These are phyloP conservation scores for Apiotrichum siamense DNA, from an alignment of 1,284 basidiomycete genomes.

Conservation along the genomic window DNA sequence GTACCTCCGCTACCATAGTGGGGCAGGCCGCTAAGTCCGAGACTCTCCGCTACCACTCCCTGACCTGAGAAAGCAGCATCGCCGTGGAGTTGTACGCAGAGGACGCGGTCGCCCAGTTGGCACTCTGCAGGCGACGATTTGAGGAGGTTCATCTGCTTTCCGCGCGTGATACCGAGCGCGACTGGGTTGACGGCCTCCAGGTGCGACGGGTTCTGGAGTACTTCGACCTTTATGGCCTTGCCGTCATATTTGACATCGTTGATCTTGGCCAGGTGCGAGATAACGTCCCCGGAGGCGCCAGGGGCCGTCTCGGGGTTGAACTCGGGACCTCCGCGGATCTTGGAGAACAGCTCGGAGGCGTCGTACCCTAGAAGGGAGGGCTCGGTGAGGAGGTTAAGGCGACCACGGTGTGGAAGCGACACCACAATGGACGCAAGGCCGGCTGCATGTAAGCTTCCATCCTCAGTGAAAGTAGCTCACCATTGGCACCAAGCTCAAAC, in stretches of 20 bases:
- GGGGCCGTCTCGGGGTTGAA: slow-evolving; percentile 57
- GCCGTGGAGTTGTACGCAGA: slow-evolving; percentile 83
- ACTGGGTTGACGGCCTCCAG: slow-evolving; percentile 79
- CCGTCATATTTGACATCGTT: slow-evolving; percentile 40
- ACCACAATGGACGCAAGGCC: slow-evolving; percentile 67
- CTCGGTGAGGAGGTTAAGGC: slow-evolving; percentile 69
- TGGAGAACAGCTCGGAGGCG: slow-evolving; percentile 67
- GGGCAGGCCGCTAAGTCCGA: slow-evolving; percentile 75
- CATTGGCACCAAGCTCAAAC: slow-evolving; percentile 60
- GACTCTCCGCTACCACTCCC: slow-evolving; percentile 78
- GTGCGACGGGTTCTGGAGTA: slow-evolving; percentile 83
- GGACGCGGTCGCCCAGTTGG: slow-evolving; percentile 71
- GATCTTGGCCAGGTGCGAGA: slow-evolving; percentile 66
- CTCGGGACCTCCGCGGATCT: slow-evolving; percentile 73
- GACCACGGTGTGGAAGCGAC: slow-evolving; percentile 62
- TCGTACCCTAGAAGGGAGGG: slow-evolving; percentile 63
- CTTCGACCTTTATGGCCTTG: slow-evolving; percentile 59
- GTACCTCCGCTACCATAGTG: slow-evolving; percentile 85
- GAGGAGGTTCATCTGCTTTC: slow-evolving; percentile 79
- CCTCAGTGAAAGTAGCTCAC: slow-evolving; percentile 44
- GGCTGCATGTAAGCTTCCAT: slow-evolving; percentile 46
- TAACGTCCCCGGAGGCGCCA: slow-evolving; percentile 71
- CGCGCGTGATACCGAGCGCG: slow-evolving; percentile 79
- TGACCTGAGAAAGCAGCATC: slow-evolving; percentile 86
- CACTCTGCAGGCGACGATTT: slow-evolving; percentile 59